Percentiles rank a stretch among this genome's conserved stretches.
Conservation (phyloP, 768 basidiomycete species). For the Mycena filopes region DNA sequence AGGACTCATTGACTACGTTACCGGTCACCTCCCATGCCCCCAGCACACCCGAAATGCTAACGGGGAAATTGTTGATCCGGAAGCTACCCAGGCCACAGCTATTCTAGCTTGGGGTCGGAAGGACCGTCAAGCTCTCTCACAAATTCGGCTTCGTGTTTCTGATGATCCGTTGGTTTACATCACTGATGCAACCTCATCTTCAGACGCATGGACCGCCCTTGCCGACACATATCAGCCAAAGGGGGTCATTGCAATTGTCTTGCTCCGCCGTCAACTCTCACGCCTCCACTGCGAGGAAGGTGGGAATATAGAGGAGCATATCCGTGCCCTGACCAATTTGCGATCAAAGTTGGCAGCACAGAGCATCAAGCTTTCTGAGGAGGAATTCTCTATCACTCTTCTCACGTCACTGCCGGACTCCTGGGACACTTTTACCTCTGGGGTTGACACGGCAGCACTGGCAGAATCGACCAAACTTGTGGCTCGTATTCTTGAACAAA, state of each 20-base stretch:
- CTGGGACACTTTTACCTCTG: conserved; percentile 44
- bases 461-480: conserved; percentile 34
- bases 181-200: conserved; percentile 35
- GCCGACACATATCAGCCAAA: conserved; percentile 40
- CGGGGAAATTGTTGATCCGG: conserved; percentile 3
- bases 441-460: conserved; percentile 34
- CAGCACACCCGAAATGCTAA: neutral
- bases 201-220: conserved; percentile 43
- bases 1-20: conserved; percentile 28
- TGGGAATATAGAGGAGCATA: conserved; percentile 45
- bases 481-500: conserved; percentile 40
- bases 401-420: no score
- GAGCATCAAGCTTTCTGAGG: conserved; percentile 36
- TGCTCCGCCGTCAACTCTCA: conserved; percentile 40
- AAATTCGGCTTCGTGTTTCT: conserved; percentile 38
- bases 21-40: conserved; percentile 2
- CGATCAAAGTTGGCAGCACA: conserved; percentile 37
- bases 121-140: conserved; percentile 43
- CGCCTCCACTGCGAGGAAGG: conserved; percentile 41
- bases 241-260: conserved; percentile 42
- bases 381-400: conserved; percentile 44
- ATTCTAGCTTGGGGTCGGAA: conserved; percentile 24
- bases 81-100: conserved; percentile 4
- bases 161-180: conserved; percentile 42
- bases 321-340: conserved; percentile 38